Base-by-base conservation (phyloP, 768 basidiomycete genomes). In the Sporobolomyces phaffii region DNA sequence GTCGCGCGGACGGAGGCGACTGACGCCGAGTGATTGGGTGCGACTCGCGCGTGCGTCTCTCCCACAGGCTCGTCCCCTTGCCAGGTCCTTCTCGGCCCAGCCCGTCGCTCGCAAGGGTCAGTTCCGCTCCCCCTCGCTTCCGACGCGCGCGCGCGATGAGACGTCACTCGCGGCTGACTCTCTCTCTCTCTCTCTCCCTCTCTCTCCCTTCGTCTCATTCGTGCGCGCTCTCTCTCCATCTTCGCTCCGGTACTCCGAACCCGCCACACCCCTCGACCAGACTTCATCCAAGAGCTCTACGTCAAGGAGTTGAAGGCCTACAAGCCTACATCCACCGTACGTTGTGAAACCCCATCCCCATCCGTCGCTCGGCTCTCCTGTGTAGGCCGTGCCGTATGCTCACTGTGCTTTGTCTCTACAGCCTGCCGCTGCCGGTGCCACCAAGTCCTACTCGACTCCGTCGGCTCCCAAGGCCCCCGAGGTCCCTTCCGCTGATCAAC, bases 241-340 rank as follows among this genome's bases (percentile, higher is more conserved):
- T 4, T 24, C n/a, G n/a, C n/a, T n/a, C n/a, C n/a, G n/a, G n/a
- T n/a, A n/a, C n/a, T n/a, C n/a, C n/a, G n/a, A n/a, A n/a, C n/a
- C n/a, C n/a, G n/a, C n/a, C n/a, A n/a, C 22, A 22, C 9, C 18
- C 49, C 80, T 74, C 72, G 3, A 33, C 22, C 77, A 96, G 93
- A 96, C 82, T 82, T 93, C 76, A 83, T 97, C 59, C 89, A 93
- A 83, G 91, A 96, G 70, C 78, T 96, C 62, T 98, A 97, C 80
- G 74, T 98, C 73, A 86, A 83, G 76, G 88, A 94, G 81, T 83
- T 98, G 75, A 93, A 89, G 80, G 78, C 84, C 7, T 98, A 93
- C 85, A 94, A 90, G 82, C 82, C 89, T 44, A 80, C 85, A 40
- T 80, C 84, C 8, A 78, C 77, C 50, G 91, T 92, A 74, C 78